Conservation (phyloP, 1,284 basidiomycete species). For the Macrocybe sp. region DNA sequence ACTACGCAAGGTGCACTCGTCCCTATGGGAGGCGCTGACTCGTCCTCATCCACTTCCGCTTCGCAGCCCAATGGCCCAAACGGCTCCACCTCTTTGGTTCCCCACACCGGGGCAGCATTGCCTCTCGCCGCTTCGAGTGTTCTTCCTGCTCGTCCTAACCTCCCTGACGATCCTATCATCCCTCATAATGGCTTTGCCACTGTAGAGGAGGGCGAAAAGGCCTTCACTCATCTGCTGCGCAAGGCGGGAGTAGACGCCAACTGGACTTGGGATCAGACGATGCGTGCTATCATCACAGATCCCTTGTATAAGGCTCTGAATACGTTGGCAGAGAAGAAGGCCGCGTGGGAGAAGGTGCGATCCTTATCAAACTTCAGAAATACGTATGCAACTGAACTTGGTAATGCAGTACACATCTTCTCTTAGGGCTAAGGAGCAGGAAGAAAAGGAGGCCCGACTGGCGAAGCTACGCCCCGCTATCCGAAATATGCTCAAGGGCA, state of each 20-base stretch:
- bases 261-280: conserved; percentile 98
- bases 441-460: conserved; percentile 77
- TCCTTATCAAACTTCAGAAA: not conserved
- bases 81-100: conserved; percentile 43
- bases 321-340: conserved; percentile 92
- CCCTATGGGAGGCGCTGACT: conserved; percentile 36
- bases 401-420: conserved; percentile 63
- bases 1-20: conserved; percentile 37
- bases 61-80: conserved; percentile 39
- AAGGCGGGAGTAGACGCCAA: conserved; percentile 86
- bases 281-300: conserved; percentile 97
- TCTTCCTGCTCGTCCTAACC: conserved; percentile 68
- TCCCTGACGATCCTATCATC: conserved; percentile 80
- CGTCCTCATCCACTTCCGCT: conserved; percentile 35
- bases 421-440: conserved; percentile 69
- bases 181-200: conserved; percentile 86
- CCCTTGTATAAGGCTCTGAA: conserved; percentile 94
- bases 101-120: conserved; percentile 42
- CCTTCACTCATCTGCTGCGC: conserved; percentile 85
- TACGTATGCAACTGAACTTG: conserved; percentile 10
- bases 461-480: conserved; percentile 80
- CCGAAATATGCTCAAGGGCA: conserved; percentile 78
- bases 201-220: conserved; percentile 87
- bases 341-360: conserved; percentile 84
- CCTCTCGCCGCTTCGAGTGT: conserved; percentile 55